Conservation (phyloP, 106 monocot species). For the Triglochin maritima region DNA sequence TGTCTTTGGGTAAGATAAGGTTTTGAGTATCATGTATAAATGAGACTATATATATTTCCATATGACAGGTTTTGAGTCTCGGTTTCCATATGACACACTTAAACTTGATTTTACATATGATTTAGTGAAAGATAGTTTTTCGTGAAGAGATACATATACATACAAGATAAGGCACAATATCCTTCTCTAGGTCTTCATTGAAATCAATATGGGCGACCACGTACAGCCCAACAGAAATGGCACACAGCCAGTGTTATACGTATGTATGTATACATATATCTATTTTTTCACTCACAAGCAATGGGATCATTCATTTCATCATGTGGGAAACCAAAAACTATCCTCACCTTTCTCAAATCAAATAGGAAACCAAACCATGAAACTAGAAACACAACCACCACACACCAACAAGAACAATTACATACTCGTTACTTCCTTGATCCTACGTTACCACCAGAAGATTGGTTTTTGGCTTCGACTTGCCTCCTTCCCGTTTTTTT, state of each 20-base stretch:
- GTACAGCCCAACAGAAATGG: slow-evolving; percentile 2
- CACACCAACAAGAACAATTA: neutral
- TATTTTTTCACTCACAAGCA: neutral
- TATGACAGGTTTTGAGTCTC: too few relatives aligned
- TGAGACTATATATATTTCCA: too few relatives aligned
- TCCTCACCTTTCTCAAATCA: neutral
- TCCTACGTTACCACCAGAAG: slow-evolving; percentile 6
- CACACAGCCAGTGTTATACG: neutral
- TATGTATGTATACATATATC: neutral
- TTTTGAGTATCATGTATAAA: too few relatives aligned
- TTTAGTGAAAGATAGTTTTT: too few relatives aligned
- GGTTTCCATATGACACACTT: too few relatives aligned
- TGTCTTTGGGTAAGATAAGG: too few relatives aligned
- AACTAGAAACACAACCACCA: too few relatives aligned
- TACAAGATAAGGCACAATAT: too few relatives aligned
- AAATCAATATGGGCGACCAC: neutral
- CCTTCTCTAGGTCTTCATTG: too few relatives aligned
- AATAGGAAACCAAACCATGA: neutral
- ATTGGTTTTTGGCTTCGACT: neutral
- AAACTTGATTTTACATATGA: too few relatives aligned
- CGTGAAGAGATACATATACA: too few relatives aligned
- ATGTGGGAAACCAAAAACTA: neutral
- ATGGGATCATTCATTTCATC: neutral
- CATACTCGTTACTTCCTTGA: neutral
- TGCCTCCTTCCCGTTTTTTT: slow-evolving; percentile 1